Percentiles rank a stretch among this genome's conserved stretches.
Conservation (phyloP, 2,329 filamentous ascomycete species). For the Pseudogymnoascus sp. region DNA sequence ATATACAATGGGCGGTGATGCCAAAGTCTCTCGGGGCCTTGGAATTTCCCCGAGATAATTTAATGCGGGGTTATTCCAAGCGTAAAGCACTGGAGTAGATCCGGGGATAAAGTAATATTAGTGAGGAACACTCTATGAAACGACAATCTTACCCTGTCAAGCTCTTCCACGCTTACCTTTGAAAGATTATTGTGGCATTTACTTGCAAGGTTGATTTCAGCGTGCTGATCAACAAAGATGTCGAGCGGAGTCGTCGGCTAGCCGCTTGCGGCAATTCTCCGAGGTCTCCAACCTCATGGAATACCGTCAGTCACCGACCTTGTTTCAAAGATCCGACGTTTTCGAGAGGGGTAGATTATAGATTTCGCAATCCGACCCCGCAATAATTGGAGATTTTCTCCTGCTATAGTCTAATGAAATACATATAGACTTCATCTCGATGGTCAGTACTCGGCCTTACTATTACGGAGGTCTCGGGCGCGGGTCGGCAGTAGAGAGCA, state of each 20-base stretch:
- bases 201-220: neutral
- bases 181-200: neutral
- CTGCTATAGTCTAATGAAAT: neutral
- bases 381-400: neutral
- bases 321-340: neutral
- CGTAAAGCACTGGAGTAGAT: neutral
- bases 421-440: neutral
- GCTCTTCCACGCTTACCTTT: neutral
- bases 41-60: slow-evolving; percentile 3
- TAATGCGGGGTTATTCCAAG: neutral
- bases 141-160: neutral
- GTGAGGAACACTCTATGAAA: neutral
- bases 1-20: neutral
- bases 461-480: neutral
- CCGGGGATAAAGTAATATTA: neutral
- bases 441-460: neutral
- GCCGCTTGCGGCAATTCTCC: neutral
- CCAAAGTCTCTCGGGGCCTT: neutral
- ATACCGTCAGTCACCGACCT: neutral
- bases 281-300: neutral
- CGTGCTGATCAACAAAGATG: neutral
- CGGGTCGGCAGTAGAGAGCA: neutral
- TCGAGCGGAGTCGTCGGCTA: neutral
- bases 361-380: neutral
- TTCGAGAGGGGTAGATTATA: neutral